These are phyloP conservation scores for Pyronema omphalodes DNA, from an alignment of 495 filamentous ascomycete species.

Conservation along the genomic window DNA sequence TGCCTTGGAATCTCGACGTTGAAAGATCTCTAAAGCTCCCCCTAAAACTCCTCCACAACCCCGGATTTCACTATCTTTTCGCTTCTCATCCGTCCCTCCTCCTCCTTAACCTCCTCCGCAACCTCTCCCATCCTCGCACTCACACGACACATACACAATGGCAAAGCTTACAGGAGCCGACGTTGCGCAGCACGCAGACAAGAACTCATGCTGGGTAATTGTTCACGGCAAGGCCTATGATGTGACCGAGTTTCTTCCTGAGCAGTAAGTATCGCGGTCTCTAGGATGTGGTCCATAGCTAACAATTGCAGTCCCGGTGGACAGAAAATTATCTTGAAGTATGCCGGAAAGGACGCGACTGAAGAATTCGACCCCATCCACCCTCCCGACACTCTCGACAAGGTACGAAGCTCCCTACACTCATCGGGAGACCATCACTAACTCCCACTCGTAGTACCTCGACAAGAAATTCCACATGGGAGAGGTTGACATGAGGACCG, in stretches of 20 bases:
- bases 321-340: conserved; percentile 58
- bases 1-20: background rate
- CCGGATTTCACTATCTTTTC: background rate
- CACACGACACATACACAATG: conserved; percentile 9
- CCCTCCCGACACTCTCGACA: conserved; percentile 56
- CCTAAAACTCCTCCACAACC: background rate
- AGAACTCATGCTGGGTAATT: conserved; percentile 62
- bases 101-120: background rate
- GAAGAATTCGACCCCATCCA: conserved; percentile 71
- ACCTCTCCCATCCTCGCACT: background rate
- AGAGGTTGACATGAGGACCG: conserved; percentile 73
- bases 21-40: too few relatives aligned
- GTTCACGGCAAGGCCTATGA: conserved; percentile 62
- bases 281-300: conserved; percentile 17
- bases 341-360: conserved; percentile 73
- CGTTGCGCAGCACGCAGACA: conserved; percentile 46
- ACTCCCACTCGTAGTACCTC: conserved; percentile 37
- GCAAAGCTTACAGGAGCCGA: conserved; percentile 38
- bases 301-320: conserved; percentile 41
- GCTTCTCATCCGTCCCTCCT: background rate
- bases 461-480: conserved; percentile 79
- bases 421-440: background rate
- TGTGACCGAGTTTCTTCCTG: conserved; percentile 53
- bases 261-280: conserved; percentile 19
- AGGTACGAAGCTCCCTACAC: conserved; percentile 16